These are phyloP conservation scores for Geoglossum glabrum DNA, from an alignment of 495 filamentous ascomycete genomes.

Conservation along the genomic window DNA sequence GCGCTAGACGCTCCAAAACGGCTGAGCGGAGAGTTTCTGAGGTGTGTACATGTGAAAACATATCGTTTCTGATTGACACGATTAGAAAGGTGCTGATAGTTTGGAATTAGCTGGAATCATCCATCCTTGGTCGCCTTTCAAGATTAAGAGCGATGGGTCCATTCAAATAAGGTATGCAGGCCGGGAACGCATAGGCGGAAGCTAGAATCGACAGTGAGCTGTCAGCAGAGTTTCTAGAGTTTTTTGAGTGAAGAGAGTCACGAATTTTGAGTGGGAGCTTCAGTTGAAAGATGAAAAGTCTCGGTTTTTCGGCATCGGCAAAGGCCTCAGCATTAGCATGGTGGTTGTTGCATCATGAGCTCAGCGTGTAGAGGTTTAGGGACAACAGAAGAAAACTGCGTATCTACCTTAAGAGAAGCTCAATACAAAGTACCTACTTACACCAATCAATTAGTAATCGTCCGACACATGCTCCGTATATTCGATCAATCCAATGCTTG, in stretches of 20 bases:
- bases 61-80: not conserved
- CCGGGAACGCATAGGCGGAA: not conserved
- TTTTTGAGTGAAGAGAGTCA: slow-evolving; percentile 4
- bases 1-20: slow-evolving; percentile 38
- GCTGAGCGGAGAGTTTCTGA: slow-evolving; percentile 55
- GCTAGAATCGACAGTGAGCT: not conserved
- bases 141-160: slow-evolving; percentile 9
- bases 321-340: slow-evolving; percentile 74
- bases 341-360: slow-evolving; percentile 58
- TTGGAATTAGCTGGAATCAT: slow-evolving; percentile 42
- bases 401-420: not conserved
- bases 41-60: slow-evolving; percentile 30
- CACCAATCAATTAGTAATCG: not conserved
- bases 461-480: too few relatives aligned
- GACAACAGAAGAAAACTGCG: not conserved
- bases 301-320: slow-evolving; percentile 50
- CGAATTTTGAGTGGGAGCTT: slow-evolving; percentile 20
- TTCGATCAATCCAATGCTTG: not conserved
- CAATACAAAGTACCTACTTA: not conserved
- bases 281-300: slow-evolving; percentile 98
- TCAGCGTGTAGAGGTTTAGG: not conserved
- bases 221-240: slow-evolving; percentile 2
- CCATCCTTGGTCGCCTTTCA: slow-evolving; percentile 44
- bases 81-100: not conserved
- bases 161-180: slow-evolving; percentile 13